A percentile compares a stretch with the other conserved stretches of the same genome.
phyloP scores from a whole-genome alignment of 257 asterid genomes.

The Salvia splendens region DNA sequence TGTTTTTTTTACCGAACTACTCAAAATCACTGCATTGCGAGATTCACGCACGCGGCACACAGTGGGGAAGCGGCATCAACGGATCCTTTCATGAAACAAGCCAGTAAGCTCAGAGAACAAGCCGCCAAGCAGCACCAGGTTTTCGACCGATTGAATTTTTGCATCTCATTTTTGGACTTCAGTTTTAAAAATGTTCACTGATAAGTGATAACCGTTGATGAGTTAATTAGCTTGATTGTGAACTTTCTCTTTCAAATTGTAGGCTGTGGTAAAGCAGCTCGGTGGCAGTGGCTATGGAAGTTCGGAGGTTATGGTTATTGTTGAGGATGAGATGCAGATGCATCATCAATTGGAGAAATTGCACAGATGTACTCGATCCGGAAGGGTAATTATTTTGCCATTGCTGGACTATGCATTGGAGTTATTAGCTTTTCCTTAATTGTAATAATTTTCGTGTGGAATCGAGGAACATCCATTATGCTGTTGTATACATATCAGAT shows the following conservation, averaged over 20 bases:
- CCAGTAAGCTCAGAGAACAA: constrained; percentile 83
- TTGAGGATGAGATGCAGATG: constrained; percentile 86
- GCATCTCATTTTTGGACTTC: background rate
- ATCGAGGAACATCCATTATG: background rate
- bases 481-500: background rate
- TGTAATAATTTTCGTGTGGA: background rate
- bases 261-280: constrained; percentile 97
- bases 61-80: constrained; percentile 35
- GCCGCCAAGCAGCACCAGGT: constrained; percentile 99
- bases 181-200: background rate
- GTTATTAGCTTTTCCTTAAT: constrained; percentile 12
- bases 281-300: constrained; percentile 88
- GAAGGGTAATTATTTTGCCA: constrained; percentile 60
- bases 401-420: background rate
- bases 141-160: background rate
- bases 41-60: no score
- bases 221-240: background rate
- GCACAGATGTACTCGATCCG: constrained; percentile 84
- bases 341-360: constrained; percentile 87
- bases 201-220: background rate
- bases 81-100: constrained; percentile 96
- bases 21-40: no score
- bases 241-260: constrained; percentile 29
- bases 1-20: no score
- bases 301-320: constrained; percentile 79